Evolutionary conservation across 768 basidiomycete species (phyloP), one percentile per base, ranked within the genome.

Genomic region (Tricholoma furcatifolium): DNA sequence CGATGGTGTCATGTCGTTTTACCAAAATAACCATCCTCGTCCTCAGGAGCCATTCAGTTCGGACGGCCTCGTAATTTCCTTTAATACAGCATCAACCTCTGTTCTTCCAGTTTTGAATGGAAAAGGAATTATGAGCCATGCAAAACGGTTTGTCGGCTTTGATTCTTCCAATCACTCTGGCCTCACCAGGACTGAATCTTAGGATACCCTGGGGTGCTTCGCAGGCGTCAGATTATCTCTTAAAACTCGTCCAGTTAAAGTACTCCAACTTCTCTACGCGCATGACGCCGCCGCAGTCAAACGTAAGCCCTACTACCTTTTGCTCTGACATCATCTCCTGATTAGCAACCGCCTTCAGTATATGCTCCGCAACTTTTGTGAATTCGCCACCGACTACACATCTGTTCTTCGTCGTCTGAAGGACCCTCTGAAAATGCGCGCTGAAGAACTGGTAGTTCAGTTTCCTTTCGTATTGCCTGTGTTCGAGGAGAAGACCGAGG

Each of bases 121-220:
- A 1, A 87, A 79, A 60, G 93, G 91, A 0, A 77, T 96, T 50
- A 74, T 98, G 66, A 90, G 85, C 62, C 82, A 90, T 55, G 84
- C 93, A 0, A 95, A 96, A 69, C 80, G 95, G 94, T 94, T 55
- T 20, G 45, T 48, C 11, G 14, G 20, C 42, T 36, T 3, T 17
- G 7, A 38, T 10, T 20, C 39, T 38, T 14, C 10, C 4, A 12
- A 30, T 24, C 24, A 20, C 24, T 12, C 5, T 34, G 18, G 51
- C 20, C 27, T 50, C 27, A 47, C 6, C 39, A 34, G 32, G 2
- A 27, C 7, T 27, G 27, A 35, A 15, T 34, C 17, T 4, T 56
- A 97, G 95, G 57, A 91, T 99, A 69, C 90, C 93, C 4, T 98
- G 93, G 92, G 97, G 97, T 23, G 83, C 88, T 21, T 81, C 84